Evolutionary conservation across 2,329 filamentous ascomycete genomes (phyloP).

Genomic region (Byssothecium circinans): DNA sequence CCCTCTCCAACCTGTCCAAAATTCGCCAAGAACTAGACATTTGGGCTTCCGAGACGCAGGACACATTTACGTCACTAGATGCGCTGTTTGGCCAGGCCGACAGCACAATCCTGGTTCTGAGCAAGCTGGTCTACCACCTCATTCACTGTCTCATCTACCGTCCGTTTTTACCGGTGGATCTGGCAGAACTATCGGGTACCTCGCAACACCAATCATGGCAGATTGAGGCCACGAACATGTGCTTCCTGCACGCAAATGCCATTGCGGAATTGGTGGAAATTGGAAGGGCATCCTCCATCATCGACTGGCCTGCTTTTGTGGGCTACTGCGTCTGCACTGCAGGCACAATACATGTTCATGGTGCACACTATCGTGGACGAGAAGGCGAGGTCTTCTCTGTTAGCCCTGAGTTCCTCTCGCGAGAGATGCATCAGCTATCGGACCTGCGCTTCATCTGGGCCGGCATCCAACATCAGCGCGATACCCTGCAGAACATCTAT

Average conservation of each 20-base stretch:
- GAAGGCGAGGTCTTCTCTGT: constrained; percentile 65
- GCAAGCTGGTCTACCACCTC: constrained; percentile 84
- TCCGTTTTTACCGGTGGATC: constrained; percentile 81
- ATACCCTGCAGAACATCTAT: constrained; percentile 76
- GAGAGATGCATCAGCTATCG: constrained; percentile 77
- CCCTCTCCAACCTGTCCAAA: constrained; percentile 80
- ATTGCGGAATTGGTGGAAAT: constrained; percentile 82
- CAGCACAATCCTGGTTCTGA: constrained; percentile 75
- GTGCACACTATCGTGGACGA: constrained; percentile 72
- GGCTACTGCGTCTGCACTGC: constrained; percentile 86
- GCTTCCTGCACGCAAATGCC: constrained; percentile 83
- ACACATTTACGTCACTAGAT: constrained; percentile 75
- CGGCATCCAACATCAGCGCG: constrained; percentile 76
- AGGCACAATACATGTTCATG: constrained; percentile 85
- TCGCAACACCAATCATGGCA: constrained; percentile 92
- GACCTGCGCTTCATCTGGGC: constrained; percentile 77
- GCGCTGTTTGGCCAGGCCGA: constrained; percentile 76
- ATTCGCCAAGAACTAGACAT: constrained; percentile 83
- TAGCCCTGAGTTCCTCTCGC: constrained; percentile 69
- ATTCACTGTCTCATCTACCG: constrained; percentile 86
- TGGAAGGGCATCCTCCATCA: constrained; percentile 70
- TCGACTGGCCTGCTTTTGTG: constrained; percentile 85
- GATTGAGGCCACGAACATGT: constrained; percentile 86
- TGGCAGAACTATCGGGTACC: constrained; percentile 75
- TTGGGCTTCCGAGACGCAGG: constrained; percentile 80